Percentiles rank a stretch among this genome's conserved stretches.
Conservation (phyloP, 1,284 basidiomycete genomes). For the Ceratobasidium papillatum region DNA sequence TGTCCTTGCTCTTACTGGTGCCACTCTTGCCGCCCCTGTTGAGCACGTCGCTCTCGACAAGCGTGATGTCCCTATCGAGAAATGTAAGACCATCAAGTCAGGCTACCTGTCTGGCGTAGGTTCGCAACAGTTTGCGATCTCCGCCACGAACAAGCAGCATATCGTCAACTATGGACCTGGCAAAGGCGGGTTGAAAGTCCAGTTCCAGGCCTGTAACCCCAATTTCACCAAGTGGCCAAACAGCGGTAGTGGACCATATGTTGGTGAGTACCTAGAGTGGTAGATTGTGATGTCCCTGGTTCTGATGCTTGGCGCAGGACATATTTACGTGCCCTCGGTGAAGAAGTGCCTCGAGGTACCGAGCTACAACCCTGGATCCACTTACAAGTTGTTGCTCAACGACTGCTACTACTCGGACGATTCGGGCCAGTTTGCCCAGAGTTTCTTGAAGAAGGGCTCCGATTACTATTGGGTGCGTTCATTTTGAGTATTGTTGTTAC, state of each 20-base stretch:
- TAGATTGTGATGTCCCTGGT: not conserved
- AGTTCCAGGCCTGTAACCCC: constrained; percentile 37
- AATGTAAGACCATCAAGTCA: constrained; percentile 15
- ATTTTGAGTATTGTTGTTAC: not conserved
- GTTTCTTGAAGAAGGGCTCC: constrained; percentile 35
- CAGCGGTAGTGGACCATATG: constrained; percentile 30
- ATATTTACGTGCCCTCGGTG: constrained; percentile 26
- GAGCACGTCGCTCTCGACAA: constrained; percentile 20
- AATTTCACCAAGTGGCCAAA: constrained; percentile 38
- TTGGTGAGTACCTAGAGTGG: constrained; percentile 1
- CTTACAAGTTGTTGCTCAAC: constrained; percentile 20
- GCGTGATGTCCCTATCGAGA: constrained; percentile 27
- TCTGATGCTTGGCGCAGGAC: constrained; percentile 9
- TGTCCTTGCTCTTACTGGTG: constrained; percentile 18
- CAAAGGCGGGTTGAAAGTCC: constrained; percentile 16
- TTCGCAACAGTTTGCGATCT: constrained; percentile 25
- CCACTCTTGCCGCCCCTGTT: constrained; percentile 21
- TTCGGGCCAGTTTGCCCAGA: constrained; percentile 35
- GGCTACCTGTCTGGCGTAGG: constrained; percentile 23
- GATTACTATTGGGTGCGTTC: constrained; percentile 35
- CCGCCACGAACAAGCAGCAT: constrained; percentile 5
- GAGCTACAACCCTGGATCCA: constrained; percentile 32
- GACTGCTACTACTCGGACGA: constrained; percentile 36
- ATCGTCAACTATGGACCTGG: constrained; percentile 18
- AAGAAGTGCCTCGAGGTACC: constrained; percentile 34